These are phyloP conservation scores for Jasminum sambac DNA, from an alignment of 257 asterid genomes.

Conservation along the genomic window DNA sequence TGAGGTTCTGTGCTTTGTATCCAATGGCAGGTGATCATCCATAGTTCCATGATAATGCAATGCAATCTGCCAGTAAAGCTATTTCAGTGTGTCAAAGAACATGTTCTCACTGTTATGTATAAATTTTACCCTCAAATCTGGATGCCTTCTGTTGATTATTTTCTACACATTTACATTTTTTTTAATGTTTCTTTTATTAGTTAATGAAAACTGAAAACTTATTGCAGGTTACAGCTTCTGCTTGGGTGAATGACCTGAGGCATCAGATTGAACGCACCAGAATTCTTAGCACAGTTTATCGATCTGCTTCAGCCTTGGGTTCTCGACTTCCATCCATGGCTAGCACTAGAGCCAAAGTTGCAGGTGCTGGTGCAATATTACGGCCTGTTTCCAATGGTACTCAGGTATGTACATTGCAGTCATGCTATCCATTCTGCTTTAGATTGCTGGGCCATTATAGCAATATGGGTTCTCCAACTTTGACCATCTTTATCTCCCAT, in stretches of 20 bases:
- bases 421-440: neutral
- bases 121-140: neutral
- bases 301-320: conserved; percentile 96
- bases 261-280: conserved; percentile 88
- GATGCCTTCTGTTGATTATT: neutral
- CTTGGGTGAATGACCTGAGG: conserved; percentile 95
- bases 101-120: neutral
- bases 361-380: conserved; percentile 95
- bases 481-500: neutral
- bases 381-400: conserved; percentile 93
- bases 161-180: neutral
- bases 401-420: conserved; percentile 49
- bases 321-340: conserved; percentile 98
- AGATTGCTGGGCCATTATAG: neutral
- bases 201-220: neutral
- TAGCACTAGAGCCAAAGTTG: conserved; percentile 89
- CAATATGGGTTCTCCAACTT: neutral
- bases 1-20: neutral
- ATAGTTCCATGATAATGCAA: neutral
- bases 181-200: neutral
- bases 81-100: neutral
- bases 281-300: conserved; percentile 92
- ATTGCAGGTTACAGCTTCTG: conserved; percentile 90
- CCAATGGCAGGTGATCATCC: neutral
- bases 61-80: neutral